Conservation (phyloP, 2,329 filamentous ascomycete species). For the Tolypocladium sp. region DNA sequence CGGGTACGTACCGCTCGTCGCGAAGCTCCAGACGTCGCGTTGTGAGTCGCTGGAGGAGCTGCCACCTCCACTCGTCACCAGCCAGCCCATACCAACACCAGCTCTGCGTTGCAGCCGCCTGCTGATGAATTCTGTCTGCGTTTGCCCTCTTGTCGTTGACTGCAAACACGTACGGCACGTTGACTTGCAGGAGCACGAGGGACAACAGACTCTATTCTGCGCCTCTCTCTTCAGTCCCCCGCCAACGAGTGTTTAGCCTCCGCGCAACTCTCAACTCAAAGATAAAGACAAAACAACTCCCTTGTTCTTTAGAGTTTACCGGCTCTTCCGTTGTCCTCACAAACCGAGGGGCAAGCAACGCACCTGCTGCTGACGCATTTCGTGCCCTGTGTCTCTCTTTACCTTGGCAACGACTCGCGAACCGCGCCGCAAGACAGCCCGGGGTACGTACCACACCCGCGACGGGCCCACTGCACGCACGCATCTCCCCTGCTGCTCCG, state of each 20-base stretch:
- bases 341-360: neutral
- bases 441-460: constrained; percentile 10
- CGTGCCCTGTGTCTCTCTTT: neutral
- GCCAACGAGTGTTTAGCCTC: neutral
- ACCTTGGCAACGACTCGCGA: constrained; percentile 9
- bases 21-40: constrained; percentile 10
- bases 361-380: neutral
- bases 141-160: neutral
- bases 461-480: constrained; percentile 11
- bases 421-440: constrained; percentile 2
- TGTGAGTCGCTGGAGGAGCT: constrained; percentile 8
- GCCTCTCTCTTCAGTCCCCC: neutral
- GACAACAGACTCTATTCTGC: neutral
- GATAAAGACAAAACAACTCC: neutral
- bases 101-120: neutral
- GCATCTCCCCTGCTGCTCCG: constrained; percentile 20
- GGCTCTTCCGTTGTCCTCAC: neutral
- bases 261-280: neutral
- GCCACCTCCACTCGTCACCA: neutral
- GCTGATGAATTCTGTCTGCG: neutral
- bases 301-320: neutral
- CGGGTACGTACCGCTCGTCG: constrained; percentile 1
- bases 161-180: neutral
- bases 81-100: neutral
- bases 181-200: neutral